Evolutionary conservation across 2,329 filamentous ascomycete species (phyloP), one percentile per base, ranked within the genome.

Genomic region (Alternaria arborescens): DNA sequence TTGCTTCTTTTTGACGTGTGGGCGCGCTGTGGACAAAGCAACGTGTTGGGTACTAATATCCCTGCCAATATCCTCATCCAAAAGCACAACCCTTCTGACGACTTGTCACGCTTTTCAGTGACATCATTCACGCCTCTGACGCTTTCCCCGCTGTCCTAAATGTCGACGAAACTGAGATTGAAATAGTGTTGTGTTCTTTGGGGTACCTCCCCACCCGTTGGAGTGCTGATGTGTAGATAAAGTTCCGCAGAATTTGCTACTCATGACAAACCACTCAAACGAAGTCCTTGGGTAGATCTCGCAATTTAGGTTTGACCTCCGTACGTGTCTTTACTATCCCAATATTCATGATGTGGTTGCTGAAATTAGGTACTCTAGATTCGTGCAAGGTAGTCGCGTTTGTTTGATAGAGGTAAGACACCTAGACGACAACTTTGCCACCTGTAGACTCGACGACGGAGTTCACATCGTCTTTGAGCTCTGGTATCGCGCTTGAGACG

Each of bases 401-500:
- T 26, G 22, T 41, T 34, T 24, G 20, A 20, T 38, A 11, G 34
- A 50, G 20, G 14, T 36, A 16, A 38, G n/a, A 22, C n/a, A 3
- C 8, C 20, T 52, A 60, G 30, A 52, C 47, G 20, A 42, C 61
- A 18, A 77, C 55, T n/a, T 67, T 72, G n/a, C 81, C 80, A 20
- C 81, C 81, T 18, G 80, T 80, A 24, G 78, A 79, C 62, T 79
- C 76, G 46, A 88, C 76, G 11, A 87, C 81, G 52, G 79, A 79
- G 62, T 80, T 80, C 6, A 88, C 83, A 64, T 88, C 85, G 32
- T 78, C 79, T 52, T 78, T 78, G 68, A 86, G 81, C 50, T 87
- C 87, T 3, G 86, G 86, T 71, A 88, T 86, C 6, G 82, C 86
- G 56, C 82, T 82, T 57, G 82, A 82, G 74, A 89, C 85, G 74